Conservation (phyloP, 108 stramenopile species). For the Schizochytrium sp. region DNA sequence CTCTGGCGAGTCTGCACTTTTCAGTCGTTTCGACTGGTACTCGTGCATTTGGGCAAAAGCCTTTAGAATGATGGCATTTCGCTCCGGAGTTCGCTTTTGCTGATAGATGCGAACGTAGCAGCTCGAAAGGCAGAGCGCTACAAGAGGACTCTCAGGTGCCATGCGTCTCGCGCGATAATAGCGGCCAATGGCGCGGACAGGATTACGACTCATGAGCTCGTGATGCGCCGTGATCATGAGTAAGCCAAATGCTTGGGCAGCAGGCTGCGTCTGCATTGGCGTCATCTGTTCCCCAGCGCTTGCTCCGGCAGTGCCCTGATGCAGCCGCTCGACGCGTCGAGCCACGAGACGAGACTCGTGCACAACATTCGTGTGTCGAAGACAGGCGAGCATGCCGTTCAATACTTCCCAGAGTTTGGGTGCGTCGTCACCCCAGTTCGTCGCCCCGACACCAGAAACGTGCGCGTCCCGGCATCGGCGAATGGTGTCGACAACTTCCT, state of each 20-base stretch:
- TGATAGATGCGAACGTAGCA: not conserved
- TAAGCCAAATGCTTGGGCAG: not conserved
- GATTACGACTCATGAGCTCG: not conserved
- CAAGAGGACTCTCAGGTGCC: not conserved
- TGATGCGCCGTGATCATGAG: not conserved
- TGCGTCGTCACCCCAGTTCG: not conserved
- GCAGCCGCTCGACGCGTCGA: not conserved
- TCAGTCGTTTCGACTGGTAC: not conserved
- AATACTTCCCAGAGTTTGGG: not conserved
- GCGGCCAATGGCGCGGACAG: not conserved
- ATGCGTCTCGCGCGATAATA: not conserved
- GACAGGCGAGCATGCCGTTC: not conserved
- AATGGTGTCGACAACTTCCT: not conserved
- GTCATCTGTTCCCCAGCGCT: no score
- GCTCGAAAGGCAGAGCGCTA: not conserved
- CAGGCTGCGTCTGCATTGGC: not conserved
- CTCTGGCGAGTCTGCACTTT: not conserved
- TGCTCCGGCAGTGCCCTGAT: not conserved
- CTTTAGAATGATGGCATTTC: not conserved
- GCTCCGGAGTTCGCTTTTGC: not conserved
- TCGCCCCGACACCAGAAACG: not conserved
- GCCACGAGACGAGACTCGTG: not conserved
- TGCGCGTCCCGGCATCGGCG: not conserved
- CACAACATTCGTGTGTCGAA: not conserved
- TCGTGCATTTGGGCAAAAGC: constrained; percentile 13